Conservation (phyloP, 768 basidiomycete species). For the Mycena galericulata region DNA sequence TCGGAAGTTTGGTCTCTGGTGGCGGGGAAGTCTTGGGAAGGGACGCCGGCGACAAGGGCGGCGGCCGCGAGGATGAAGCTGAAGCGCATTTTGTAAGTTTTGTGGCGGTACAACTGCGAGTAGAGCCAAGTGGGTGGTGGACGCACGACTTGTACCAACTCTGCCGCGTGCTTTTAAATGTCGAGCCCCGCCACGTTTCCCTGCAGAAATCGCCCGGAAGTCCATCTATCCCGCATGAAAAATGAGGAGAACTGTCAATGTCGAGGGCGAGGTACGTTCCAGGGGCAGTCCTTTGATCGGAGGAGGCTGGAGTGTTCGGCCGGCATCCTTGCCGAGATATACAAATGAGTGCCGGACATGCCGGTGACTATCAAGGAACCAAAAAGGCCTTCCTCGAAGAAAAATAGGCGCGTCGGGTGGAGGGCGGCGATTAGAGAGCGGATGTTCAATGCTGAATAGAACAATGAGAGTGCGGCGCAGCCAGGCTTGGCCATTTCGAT, state of each 20-base stretch:
- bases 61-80: constrained; percentile 17
- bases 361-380: constrained; percentile 20
- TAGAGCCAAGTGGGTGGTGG: constrained; percentile 12
- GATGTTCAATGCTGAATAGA: constrained; percentile 13
- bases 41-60: constrained; percentile 36
- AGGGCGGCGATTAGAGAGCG: constrained; percentile 18
- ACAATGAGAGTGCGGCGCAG: constrained; percentile 19
- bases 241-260: constrained; percentile 15
- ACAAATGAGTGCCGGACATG: constrained; percentile 20
- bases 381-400: constrained; percentile 19
- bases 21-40: constrained; percentile 34
- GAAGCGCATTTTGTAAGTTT: constrained; percentile 19
- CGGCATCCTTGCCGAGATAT: constrained; percentile 20
- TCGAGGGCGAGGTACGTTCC: constrained; percentile 15
- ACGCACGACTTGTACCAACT: constrained; percentile 20
- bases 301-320: constrained; percentile 13
- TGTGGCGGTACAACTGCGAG: not conserved
- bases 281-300: constrained; percentile 18
- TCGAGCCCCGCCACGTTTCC: constrained; percentile 9
- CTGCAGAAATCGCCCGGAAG: constrained; percentile 7
- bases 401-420: constrained; percentile 9
- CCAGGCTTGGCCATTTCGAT: constrained; percentile 17
- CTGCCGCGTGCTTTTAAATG: constrained; percentile 15
- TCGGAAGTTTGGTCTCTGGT: constrained; percentile 20
- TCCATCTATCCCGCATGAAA: constrained; percentile 14